Percentiles rank a stretch among this genome's conserved stretches.
Evolutionary conservation across 768 basidiomycete genomes (phyloP).

Genomic region (Amanita rubescens): DNA sequence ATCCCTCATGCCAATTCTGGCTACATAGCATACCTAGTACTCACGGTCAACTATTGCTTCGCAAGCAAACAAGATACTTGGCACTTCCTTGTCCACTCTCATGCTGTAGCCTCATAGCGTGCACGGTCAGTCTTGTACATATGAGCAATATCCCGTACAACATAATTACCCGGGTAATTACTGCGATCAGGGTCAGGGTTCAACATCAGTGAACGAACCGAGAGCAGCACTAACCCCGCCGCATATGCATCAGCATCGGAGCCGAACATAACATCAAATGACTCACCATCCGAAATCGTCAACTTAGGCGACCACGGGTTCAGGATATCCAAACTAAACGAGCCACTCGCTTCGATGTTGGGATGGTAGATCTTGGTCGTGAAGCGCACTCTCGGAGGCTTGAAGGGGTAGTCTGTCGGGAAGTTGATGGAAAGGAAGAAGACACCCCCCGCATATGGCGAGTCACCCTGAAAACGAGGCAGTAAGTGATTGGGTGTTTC

Average conservation of each 20-base stretch:
- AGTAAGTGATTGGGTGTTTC: conserved; percentile 17
- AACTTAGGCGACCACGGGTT: conserved; percentile 99
- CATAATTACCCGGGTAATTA: conserved; percentile 53
- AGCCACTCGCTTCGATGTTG: conserved; percentile 99
- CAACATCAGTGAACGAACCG: conserved; percentile 98
- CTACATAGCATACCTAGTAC: conserved; percentile 49
- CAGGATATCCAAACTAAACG: conserved; percentile 97
- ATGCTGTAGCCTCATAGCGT: conserved; percentile 94
- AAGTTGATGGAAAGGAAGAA: conserved; percentile 96
- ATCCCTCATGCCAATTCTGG: conserved; percentile 15
- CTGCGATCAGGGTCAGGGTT: conserved; percentile 98
- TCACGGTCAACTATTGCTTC: neutral
- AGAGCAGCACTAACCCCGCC: conserved; percentile 66
- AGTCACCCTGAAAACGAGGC: conserved; percentile 65
- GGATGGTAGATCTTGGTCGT: conserved; percentile 99
- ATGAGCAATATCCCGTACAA: conserved; percentile 98
- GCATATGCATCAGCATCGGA: neutral
- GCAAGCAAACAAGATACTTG: conserved; percentile 22
- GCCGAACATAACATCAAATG: neutral
- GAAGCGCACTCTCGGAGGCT: conserved; percentile 99
- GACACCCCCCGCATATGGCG: conserved; percentile 97
- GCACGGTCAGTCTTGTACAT: conserved; percentile 98
- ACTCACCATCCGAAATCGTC: conserved; percentile 93
- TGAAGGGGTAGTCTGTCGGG: conserved; percentile 99
- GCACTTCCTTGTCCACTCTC: conserved; percentile 99